Conservation (phyloP, 805 yeast genomes). For the Metschnikowia corniflorae region DNA sequence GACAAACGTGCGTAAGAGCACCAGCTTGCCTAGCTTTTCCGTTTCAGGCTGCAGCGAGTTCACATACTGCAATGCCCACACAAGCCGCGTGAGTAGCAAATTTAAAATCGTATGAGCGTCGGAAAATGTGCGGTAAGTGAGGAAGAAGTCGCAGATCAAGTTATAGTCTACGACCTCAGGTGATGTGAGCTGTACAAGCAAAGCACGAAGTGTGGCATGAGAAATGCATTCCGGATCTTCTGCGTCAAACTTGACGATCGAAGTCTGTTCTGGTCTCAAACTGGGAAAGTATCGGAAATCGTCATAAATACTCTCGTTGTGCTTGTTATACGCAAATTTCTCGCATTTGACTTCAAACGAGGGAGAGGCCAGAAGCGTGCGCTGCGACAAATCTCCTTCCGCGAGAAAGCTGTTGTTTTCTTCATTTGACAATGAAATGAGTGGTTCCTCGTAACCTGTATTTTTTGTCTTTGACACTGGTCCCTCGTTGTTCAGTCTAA, state of each 20-base stretch:
- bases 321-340: conserved; percentile 30
- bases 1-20: conserved; percentile 79
- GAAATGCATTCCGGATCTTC: conserved; percentile 30
- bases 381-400: background rate
- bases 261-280: conserved; percentile 17
- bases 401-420: background rate
- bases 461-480: background rate
- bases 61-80: conserved; percentile 62
- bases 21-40: conserved; percentile 54
- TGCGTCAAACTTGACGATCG: conserved; percentile 34
- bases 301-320: conserved; percentile 37
- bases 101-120: conserved; percentile 56
- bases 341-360: no score
- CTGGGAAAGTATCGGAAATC: conserved; percentile 34
- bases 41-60: conserved; percentile 25
- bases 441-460: background rate
- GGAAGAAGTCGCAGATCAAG: conserved; percentile 78
- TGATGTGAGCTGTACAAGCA: conserved; percentile 62
- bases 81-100: conserved; percentile 58
- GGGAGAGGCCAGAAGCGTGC: no score
- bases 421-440: no score
- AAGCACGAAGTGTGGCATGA: conserved; percentile 40
- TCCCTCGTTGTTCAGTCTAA: background rate
- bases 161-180: conserved; percentile 75
- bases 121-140: conserved; percentile 73